A percentile compares a stretch with the other conserved stretches of the same genome.
These are phyloP conservation scores for Colletotrichum agaves DNA, from an alignment of 2,329 filamentous ascomycete genomes.

Conservation along the genomic window DNA sequence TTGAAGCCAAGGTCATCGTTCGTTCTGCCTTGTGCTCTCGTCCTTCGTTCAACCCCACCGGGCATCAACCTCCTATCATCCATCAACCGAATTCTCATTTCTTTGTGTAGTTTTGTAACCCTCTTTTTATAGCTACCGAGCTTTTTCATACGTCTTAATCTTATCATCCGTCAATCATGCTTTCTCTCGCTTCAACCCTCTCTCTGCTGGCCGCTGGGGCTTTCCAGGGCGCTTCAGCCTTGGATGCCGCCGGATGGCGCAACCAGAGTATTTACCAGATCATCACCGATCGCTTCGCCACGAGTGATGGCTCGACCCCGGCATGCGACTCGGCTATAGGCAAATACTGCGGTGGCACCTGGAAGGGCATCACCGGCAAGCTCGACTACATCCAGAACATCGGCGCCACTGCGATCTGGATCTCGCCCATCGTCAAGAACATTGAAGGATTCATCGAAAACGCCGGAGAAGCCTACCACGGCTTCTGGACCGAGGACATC, in stretches of 20 bases:
- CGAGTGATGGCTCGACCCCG: constrained; percentile 50
- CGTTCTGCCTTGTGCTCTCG: constrained; percentile 30
- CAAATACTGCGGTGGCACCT: constrained; percentile 63
- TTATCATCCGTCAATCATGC: constrained; percentile 9
- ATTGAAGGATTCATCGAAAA: constrained; percentile 46
- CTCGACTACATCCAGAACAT: constrained; percentile 62
- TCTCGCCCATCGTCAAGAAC: constrained; percentile 56
- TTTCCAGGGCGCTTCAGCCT: constrained; percentile 38
- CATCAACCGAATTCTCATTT: constrained; percentile 4
- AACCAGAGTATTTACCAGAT: constrained; percentile 58
- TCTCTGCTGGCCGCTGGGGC: constrained; percentile 27
- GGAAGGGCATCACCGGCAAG: constrained; percentile 57
- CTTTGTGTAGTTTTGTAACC: neutral
- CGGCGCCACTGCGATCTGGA: constrained; percentile 57
- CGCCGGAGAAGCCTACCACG: constrained; percentile 49
- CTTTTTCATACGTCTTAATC: neutral
- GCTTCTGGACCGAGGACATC: constrained; percentile 53
- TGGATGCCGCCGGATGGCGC: constrained; percentile 49
- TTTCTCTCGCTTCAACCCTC: constrained; percentile 16
- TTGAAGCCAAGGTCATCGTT: constrained; percentile 30
- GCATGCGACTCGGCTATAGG: constrained; percentile 42
- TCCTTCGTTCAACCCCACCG: constrained; percentile 16
- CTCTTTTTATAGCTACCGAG: neutral
- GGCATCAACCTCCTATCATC: constrained; percentile 1
- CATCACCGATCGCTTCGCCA: constrained; percentile 56